Evolutionary conservation across 768 basidiomycete genomes (phyloP), one percentile per base, ranked within the genome.

Genomic region (Mycena amicta): DNA sequence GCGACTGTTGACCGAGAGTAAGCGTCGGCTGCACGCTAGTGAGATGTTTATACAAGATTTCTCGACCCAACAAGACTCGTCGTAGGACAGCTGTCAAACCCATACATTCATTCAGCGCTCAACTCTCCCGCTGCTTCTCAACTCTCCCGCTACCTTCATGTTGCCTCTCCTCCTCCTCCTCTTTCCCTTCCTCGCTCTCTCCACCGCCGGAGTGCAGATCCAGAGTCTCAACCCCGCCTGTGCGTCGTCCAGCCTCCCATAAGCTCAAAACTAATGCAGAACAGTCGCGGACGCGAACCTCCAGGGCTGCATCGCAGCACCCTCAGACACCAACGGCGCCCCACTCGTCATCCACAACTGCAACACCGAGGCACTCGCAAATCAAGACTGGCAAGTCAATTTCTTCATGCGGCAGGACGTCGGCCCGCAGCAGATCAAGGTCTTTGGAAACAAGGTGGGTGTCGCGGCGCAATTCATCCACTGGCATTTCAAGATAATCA

Each of bases 311-410:
- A 31, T 41, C 3, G 5, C n/a, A 29, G 40, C 6, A 20, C 13
- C 26, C 27, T 4, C 27, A 33, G 8, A 40, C 1, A 33, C 39
- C 1, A 26, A 51, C 16, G 53, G 53, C 29, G 15, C 20, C 1
- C 43, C 43, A 18, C n/a, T 55, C 43, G 12, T 15, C 3, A 55
- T 55, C n/a, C 39, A 57, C 41, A 28, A 57, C 41, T 52, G 56
- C 56, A 57, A 52, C 29, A 57, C 40, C 13, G 43, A 47, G 12
- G 27, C 15, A 2, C 11, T 45, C 13, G 29, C 50, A 5, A 47
- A 57, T n/a, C 43, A 57, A n/a, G 43, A 57, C 51, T 57, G 50
- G 50, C 2, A 27, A 6, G 8, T 57, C 40, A 20, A 26, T 1
- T 57, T 45, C 45, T 52, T 31, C 22, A 20, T 18, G 8, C 15